Evolutionary conservation across 192 early-diverging fungal genomes (phyloP).

Genomic region (Chytriomyces confervae): DNA sequence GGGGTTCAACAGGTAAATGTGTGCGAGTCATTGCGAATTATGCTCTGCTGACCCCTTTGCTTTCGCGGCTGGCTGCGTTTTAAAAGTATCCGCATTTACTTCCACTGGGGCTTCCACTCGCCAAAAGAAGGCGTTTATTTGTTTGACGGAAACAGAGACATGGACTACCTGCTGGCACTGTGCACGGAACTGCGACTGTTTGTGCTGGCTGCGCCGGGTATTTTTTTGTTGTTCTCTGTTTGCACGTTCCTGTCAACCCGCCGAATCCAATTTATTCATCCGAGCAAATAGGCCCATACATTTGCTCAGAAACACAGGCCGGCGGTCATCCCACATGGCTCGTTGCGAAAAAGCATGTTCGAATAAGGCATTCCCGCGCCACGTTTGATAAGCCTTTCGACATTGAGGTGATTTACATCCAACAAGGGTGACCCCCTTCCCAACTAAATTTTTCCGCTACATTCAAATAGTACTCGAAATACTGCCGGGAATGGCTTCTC

Average conservation of each 20-base stretch:
- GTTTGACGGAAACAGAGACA: conserved; percentile 62
- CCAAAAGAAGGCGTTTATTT: conserved; percentile 72
- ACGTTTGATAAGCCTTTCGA: conserved; percentile 75
- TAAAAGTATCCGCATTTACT: conserved; percentile 78
- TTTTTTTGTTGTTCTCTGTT: too few relatives aligned
- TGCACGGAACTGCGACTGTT: conserved; percentile 77
- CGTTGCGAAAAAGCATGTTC: conserved; percentile 70
- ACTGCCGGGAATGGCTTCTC: conserved; percentile 78
- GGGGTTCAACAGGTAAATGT: conserved; percentile 65
- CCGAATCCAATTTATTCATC: background rate
- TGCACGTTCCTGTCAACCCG: background rate
- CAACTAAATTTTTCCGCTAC: background rate
- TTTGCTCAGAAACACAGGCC: conserved; percentile 77
- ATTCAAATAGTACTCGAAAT: conserved; percentile 58
- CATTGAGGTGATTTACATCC: conserved; percentile 11
- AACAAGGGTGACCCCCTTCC: background rate
- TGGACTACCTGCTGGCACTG: conserved; percentile 64
- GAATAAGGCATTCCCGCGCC: conserved; percentile 72
- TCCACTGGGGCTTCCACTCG: conserved; percentile 81
- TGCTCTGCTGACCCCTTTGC: background rate
- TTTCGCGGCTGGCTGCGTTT: background rate
- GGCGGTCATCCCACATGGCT: conserved; percentile 84
- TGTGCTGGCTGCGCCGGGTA: conserved; percentile 80
- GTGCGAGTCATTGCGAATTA: background rate
- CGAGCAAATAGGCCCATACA: conserved; percentile 53